Conservation (phyloP, 768 basidiomycete genomes). For the Mycena capillaripes region DNA sequence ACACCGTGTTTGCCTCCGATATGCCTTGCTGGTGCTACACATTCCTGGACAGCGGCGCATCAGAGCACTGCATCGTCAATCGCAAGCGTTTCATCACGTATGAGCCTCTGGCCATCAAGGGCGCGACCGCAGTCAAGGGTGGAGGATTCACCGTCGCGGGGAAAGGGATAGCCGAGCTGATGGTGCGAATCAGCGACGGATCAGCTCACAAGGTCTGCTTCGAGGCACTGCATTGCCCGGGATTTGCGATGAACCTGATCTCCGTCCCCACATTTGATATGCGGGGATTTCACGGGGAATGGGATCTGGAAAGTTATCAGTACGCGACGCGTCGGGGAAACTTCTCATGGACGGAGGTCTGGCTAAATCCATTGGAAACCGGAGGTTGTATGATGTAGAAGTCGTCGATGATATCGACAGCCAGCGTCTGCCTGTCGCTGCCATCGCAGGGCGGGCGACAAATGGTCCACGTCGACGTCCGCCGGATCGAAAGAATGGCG, state of each 20-base stretch:
- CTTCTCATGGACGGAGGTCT: not conserved
- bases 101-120: not conserved
- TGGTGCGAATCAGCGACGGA: not conserved
- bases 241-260: too few species aligned
- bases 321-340: not conserved
- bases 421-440: not conserved
- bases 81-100: not conserved
- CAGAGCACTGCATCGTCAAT: not conserved
- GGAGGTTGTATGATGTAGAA: not conserved
- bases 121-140: not conserved
- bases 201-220: not conserved
- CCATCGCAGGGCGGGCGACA: not conserved
- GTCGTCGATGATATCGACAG: not conserved
- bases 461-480: conserved; percentile 38
- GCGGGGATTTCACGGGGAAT: too few species aligned
- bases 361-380: not conserved
- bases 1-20: not conserved
- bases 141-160: not conserved
- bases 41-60: not conserved
- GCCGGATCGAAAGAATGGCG: conserved; percentile 28
- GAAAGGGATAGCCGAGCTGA: not conserved
- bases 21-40: not conserved
- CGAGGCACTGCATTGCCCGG: not conserved
- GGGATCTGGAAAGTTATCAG: too few species aligned
- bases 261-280: too few species aligned